Evolutionary conservation across 441 rosid genomes (phyloP).

Genomic region (Erodium trifolium): DNA sequence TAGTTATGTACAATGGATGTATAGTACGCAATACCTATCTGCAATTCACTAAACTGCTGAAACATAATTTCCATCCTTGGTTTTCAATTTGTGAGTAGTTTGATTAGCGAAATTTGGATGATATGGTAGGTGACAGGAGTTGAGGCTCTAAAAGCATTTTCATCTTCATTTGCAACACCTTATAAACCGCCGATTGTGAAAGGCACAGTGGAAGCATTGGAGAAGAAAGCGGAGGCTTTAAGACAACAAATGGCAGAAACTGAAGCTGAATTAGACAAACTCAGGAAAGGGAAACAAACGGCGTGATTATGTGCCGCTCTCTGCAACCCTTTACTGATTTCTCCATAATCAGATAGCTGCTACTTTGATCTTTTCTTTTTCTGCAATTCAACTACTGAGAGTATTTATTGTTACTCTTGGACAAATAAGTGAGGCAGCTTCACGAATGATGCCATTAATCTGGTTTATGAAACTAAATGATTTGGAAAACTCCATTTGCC

Average conservation of each 20-base stretch:
- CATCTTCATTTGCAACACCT: slow-evolving; percentile 49
- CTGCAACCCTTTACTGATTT: neutral
- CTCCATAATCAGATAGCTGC: neutral
- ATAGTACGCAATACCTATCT: too few relatives aligned
- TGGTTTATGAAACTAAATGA: neutral
- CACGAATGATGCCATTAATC: neutral
- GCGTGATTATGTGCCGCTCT: too few relatives aligned
- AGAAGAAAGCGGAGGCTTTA: slow-evolving; percentile 41
- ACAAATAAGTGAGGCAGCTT: slow-evolving; percentile 1
- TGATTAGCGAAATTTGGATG: slow-evolving; percentile 14
- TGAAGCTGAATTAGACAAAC: slow-evolving; percentile 62
- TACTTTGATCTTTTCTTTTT: neutral
- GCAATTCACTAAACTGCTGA: neutral
- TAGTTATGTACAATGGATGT: too few relatives aligned
- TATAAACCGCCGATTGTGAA: slow-evolving; percentile 40
- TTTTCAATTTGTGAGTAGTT: neutral
- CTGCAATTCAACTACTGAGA: neutral
- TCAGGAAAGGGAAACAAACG: slow-evolving; percentile 51
- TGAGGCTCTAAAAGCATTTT: slow-evolving; percentile 78
- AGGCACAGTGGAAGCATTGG: slow-evolving; percentile 48
- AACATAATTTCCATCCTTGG: neutral
- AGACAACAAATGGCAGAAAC: slow-evolving; percentile 51
- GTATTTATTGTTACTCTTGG: neutral
- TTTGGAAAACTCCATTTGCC: neutral
- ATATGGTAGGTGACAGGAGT: slow-evolving; percentile 76